Evolutionary conservation across 2,329 filamentous ascomycete species (phyloP).

Genomic region (Zymoseptoria ardabiliae): DNA sequence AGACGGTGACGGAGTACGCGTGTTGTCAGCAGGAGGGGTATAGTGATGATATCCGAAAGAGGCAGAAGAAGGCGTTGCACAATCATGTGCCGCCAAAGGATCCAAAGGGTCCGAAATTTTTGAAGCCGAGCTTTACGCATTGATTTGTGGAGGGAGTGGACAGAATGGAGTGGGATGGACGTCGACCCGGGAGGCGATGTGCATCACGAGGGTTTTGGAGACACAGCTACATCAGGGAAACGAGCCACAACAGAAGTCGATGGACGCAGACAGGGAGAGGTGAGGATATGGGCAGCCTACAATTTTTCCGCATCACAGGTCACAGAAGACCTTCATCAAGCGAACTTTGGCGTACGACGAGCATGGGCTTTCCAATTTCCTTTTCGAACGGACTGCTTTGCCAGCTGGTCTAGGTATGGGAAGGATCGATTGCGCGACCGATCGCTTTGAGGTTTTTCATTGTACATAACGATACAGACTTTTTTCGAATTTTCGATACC

Average conservation of each 20-base stretch:
- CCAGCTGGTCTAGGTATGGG: not conserved
- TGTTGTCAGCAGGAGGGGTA: constrained; percentile 30
- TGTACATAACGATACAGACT: not conserved
- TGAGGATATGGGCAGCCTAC: not conserved
- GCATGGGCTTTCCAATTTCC: too few relatives aligned
- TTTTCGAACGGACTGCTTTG: too few relatives aligned
- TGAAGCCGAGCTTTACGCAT: constrained; percentile 4
- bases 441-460: not conserved
- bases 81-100: constrained; percentile 37
- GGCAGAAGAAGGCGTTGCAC: constrained; percentile 36
- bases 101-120: constrained; percentile 6
- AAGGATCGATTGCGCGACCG: not conserved
- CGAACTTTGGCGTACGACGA: not conserved
- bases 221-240: too few relatives aligned
- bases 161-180: not conserved
- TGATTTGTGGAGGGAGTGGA: not conserved
- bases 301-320: not conserved
- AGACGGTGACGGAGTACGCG: constrained; percentile 34
- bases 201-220: too few relatives aligned
- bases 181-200: not conserved
- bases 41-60: constrained; percentile 28
- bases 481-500: not conserved
- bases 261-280: not conserved
- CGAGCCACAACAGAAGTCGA: not conserved
- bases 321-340: not conserved